Evolutionary conservation across 83 land plant species (phyloP), one percentile per base, ranked within the genome.

Genomic region (Thuja plicata): DNA sequence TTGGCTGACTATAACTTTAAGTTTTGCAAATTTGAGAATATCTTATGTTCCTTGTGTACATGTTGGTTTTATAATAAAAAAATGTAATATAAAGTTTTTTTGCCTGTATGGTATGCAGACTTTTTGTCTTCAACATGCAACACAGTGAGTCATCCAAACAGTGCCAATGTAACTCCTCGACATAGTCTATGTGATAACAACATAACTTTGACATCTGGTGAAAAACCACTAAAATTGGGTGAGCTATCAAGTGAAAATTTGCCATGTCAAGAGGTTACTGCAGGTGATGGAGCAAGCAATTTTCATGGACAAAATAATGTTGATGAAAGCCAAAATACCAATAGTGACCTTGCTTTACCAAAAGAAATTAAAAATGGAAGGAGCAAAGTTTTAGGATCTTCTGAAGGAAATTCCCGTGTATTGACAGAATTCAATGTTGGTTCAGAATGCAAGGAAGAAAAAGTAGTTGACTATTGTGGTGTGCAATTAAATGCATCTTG

Each of bases 381-480:
- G 83, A 91, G 87, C 66, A 92, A 89, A 50, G 30, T 84, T 30
- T 54, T 89, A 89, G 93, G 90, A n/a, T 87, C 88, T 38, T 54
- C 91, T 19, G 76, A 73, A 88, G 92, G 89, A 54, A 93, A 93
- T 87, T 95, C 91, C 46, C 93, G 89, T 73, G 87, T 91, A n/a
- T 62, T 86, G 38, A 92, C 87, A 90, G 93, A 92, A 32, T 89
- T 86, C 27, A 88, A 30, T 79, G 19, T 40, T 71, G 78, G 84
- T 78, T 76, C 81, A 66, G 93, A 81, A 38, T 84, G 35, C n/a
- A 60, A 50, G 57, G 86, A 48, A 37, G 94, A 88, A 73, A 91
- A 84, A 76, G 41, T 24, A 88, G 45, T 71, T 78, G 91, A 87
- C 11, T 87, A 77, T n/a, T 86, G 78, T 35, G 27, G 89, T 78